Conservation (phyloP, 73 alveolate genomes). For the Paramecium pentaurelia region DNA sequence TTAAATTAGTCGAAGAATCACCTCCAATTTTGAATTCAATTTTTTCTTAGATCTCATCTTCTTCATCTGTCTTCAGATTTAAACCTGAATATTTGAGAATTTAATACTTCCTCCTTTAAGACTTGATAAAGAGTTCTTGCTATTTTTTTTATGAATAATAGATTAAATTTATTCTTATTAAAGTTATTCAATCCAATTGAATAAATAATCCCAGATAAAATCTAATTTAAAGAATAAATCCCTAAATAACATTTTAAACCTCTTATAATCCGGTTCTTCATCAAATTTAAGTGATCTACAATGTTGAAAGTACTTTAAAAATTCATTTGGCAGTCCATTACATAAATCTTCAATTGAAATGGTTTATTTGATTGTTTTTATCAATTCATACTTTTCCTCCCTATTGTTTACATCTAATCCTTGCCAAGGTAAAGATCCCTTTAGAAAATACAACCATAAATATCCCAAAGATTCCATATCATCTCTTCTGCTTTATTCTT, state of each 20-base stretch:
- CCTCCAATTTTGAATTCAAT: slow-evolving; percentile 34
- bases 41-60: slow-evolving; percentile 19
- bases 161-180: neutral
- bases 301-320: slow-evolving; percentile 79
- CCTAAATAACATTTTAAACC: slow-evolving; percentile 74
- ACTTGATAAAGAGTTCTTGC: slow-evolving; percentile 33
- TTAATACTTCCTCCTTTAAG: slow-evolving; percentile 12
- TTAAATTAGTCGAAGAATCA: neutral
- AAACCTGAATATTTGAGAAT: neutral
- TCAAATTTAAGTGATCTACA: slow-evolving; percentile 80
- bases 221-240: slow-evolving; percentile 61
- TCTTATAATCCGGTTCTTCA: slow-evolving; percentile 87
- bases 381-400: slow-evolving; percentile 82
- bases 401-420: slow-evolving; percentile 80
- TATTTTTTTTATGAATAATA: neutral
- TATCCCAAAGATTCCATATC: slow-evolving; percentile 88
- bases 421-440: slow-evolving; percentile 91
- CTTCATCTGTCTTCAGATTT: slow-evolving; percentile 17
- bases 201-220: slow-evolving; percentile 16
- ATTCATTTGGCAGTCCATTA: slow-evolving; percentile 83
- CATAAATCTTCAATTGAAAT: slow-evolving; percentile 79
- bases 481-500: slow-evolving; percentile 84
- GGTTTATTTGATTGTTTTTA: slow-evolving; percentile 75
- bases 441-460: slow-evolving; percentile 80
- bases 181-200: slow-evolving; percentile 19